Evolutionary conservation across 345 rosid species (phyloP), one percentile per base, ranked within the genome.

Genomic region (Anastatica hierochuntica): DNA sequence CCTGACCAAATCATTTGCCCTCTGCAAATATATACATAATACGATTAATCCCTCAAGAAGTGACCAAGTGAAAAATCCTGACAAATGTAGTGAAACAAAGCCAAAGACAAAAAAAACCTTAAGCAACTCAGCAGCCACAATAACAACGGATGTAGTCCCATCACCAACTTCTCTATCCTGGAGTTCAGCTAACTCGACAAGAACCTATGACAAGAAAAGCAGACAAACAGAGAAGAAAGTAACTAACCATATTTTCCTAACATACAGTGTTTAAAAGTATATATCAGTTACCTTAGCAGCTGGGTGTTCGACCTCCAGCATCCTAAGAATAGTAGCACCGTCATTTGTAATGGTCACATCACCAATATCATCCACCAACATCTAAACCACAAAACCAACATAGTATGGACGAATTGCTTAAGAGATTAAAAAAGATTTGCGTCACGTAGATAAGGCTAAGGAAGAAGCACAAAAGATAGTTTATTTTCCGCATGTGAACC

Each of bases 101-200:
- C n/a, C n/a, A 20, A n/a, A 35, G 36, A 9, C n/a, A 12, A 43
- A 62, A 35, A n/a, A 1, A 39, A 67, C 66, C 72, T 67, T 67
- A 0, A 67, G 57, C 51, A 67, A 45, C 77, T 88, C 95, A n/a
- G 97, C 95, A 58, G 98, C 95, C 14, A 88, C 79, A 61, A 92
- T 88, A 49, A 88, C 97, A 43, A 92, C 97, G 14, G 97, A 85
- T 29, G 98, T 83, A 38, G 98, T 92, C 49, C 95, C 97, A 74
- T 92, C 97, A 29, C 99, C 97, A 30, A 88, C 97, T 79, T 92
- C 99, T 61, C 82, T 77, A 58, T 88, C 99, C 65, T 88, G 97
- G 72, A 85, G 95, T 74, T 92, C 97, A 33, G 99, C 95, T 90
- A 85, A 77, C 77, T 92, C 97, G 10, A 85, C 99, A 13, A 92